Percentiles rank a stretch among this genome's conserved stretches.
phyloP scores from a whole-genome alignment of 257 asterid genomes.

The Solanum sejunctum region DNA sequence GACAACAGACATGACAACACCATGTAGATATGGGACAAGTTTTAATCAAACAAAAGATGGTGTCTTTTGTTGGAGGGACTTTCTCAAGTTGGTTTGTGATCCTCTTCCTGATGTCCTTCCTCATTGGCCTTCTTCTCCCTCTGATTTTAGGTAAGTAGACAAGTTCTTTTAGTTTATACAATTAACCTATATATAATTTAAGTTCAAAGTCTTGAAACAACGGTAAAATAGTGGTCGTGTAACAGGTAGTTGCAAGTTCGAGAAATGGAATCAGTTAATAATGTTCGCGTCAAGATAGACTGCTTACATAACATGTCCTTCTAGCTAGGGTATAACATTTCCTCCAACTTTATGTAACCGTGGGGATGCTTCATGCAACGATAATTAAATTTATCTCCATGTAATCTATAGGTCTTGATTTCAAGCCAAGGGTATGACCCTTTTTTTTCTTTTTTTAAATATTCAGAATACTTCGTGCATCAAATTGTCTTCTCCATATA shows the following conservation, averaged over 20 bases:
- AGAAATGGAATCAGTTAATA: neutral
- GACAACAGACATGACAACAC: conserved; percentile 44
- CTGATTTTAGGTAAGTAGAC: conserved; percentile 44
- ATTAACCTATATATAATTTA: neutral
- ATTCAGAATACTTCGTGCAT: neutral
- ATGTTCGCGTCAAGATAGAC: neutral
- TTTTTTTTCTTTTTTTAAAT: no score
- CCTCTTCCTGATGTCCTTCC: conserved; percentile 46
- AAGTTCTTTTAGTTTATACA: neutral
- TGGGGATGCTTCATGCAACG: neutral
- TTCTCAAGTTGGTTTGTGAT: conserved; percentile 60
- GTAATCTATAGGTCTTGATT: neutral
- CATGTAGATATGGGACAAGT: conserved; percentile 86
- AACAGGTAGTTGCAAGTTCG: neutral
- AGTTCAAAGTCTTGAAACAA: neutral
- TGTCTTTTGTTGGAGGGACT: conserved; percentile 87
- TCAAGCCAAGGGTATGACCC: neutral
- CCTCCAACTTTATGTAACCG: neutral
- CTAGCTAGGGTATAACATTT: neutral
- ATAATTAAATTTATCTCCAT: neutral
- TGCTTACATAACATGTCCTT: neutral
- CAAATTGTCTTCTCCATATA: accelerated
- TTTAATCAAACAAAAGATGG: conserved; percentile 74
- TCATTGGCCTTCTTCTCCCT: conserved; percentile 85
- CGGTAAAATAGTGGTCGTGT: neutral